A percentile compares a stretch with the other conserved stretches of the same genome.
Evolutionary conservation across 306 rosid genomes (phyloP).

Genomic region (Cucurbita maxima): DNA sequence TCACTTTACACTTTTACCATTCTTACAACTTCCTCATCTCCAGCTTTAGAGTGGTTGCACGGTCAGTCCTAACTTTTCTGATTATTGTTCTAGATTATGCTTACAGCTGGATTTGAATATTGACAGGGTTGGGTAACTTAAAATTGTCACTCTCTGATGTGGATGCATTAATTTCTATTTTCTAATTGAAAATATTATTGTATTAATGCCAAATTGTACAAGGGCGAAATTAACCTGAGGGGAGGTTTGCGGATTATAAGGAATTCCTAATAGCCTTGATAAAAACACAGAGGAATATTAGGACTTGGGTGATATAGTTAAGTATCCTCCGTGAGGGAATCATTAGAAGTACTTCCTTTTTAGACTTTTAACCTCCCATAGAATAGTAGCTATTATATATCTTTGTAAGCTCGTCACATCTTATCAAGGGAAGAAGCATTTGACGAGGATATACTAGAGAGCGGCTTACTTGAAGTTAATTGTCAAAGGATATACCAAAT

Average conservation of each 20-base stretch:
- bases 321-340: not conserved
- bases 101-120: not conserved
- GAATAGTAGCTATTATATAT: not conserved
- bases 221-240: not conserved
- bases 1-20: constrained; percentile 57
- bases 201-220: not conserved
- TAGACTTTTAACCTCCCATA: not conserved
- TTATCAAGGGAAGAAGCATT: not conserved
- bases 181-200: not conserved
- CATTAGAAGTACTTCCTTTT: not conserved
- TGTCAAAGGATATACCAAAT: not conserved
- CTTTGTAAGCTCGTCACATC: not conserved
- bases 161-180: not conserved
- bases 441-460: not conserved
- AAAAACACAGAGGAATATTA: not conserved
- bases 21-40: constrained; percentile 64
- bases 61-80: constrained; percentile 35
- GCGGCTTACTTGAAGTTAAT: not conserved
- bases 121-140: not conserved
- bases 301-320: not conserved
- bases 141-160: not conserved
- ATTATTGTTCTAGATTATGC: not conserved
- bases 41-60: constrained; percentile 74
- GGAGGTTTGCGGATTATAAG: not conserved
- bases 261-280: not conserved